These are phyloP conservation scores for Orychophragmus violaceus DNA, from an alignment of 345 rosid genomes.

Conservation along the genomic window DNA sequence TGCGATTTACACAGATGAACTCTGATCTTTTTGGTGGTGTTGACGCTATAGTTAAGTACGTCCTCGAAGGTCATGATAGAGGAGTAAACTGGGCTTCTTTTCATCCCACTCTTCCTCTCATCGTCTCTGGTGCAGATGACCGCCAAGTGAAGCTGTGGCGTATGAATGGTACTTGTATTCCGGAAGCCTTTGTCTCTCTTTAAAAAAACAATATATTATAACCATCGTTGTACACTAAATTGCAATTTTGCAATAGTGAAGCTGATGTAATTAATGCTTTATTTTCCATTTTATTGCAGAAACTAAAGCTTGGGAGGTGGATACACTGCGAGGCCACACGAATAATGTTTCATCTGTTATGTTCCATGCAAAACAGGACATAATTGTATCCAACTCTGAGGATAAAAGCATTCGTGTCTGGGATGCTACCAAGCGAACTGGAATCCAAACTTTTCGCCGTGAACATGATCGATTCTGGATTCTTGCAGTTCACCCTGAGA, in stretches of 20 bases:
- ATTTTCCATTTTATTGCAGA: slow-evolving; percentile 43
- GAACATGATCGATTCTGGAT: slow-evolving; percentile 95
- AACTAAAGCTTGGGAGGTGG: slow-evolving; percentile 93
- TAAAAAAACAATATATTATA: too few relatives aligned
- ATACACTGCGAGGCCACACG: slow-evolving; percentile 88
- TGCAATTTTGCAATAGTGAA: not conserved
- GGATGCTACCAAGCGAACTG: slow-evolving; percentile 87
- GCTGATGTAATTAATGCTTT: not conserved
- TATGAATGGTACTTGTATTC: not conserved
- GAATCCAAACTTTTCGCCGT: slow-evolving; percentile 81
- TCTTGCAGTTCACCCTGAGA: slow-evolving; percentile 78
- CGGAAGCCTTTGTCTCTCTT: not conserved
- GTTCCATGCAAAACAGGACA: slow-evolving; percentile 87
- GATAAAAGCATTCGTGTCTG: slow-evolving; percentile 91
- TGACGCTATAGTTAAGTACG: slow-evolving; percentile 93
- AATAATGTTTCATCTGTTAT: slow-evolving; percentile 83
- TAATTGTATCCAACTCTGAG: slow-evolving; percentile 86
- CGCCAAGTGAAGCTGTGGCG: slow-evolving; percentile 2
- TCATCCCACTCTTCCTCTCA: not conserved
- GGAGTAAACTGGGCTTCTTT: slow-evolving; percentile 85
- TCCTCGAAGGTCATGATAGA: slow-evolving; percentile 96
- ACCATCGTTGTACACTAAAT: not conserved
- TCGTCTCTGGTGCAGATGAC: not conserved
- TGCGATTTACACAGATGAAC: slow-evolving; percentile 89
- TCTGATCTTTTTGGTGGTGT: slow-evolving; percentile 89